Conservation (phyloP, 2,329 filamentous ascomycete genomes). For the Fusarium nematophilum region DNA sequence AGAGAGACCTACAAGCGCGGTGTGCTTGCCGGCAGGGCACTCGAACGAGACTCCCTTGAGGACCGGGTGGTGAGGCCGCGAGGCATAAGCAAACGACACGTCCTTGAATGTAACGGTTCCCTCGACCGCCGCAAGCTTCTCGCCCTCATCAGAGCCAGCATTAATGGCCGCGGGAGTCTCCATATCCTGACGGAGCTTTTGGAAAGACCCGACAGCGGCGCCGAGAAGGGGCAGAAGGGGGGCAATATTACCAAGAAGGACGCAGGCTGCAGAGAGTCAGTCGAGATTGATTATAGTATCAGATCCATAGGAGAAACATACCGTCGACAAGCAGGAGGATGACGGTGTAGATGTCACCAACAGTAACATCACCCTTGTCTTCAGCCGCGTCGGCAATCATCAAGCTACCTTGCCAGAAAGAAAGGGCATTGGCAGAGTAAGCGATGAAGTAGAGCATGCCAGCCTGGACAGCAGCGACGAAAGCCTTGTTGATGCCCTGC, state of each 20-base stretch:
- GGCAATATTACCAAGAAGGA: constrained; percentile 71
- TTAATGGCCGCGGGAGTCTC: constrained; percentile 62
- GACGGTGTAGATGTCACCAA: constrained; percentile 69
- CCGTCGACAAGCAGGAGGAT: constrained; percentile 73
- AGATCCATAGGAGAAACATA: constrained; percentile 37
- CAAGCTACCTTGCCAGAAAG: constrained; percentile 74
- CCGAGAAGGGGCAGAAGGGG: constrained; percentile 72
- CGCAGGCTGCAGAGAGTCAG: constrained; percentile 57
- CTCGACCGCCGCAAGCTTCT: constrained; percentile 59
- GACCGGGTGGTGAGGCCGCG: constrained; percentile 55
- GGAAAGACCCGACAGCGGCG: constrained; percentile 67
- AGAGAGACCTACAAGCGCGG: constrained; percentile 68
- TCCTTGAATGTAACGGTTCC: constrained; percentile 49
- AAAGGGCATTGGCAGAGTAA: constrained; percentile 73
- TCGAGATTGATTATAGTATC: no score
- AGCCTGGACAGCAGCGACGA: constrained; percentile 66
- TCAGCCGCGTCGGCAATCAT: constrained; percentile 57
- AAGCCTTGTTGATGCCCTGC: constrained; percentile 68
- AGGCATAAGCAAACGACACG: constrained; percentile 59
- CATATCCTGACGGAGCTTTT: constrained; percentile 69
- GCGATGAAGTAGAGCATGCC: constrained; percentile 75
- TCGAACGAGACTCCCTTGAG: constrained; percentile 59
- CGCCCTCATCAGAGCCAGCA: constrained; percentile 48
- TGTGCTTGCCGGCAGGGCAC: constrained; percentile 61
- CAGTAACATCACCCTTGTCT: constrained; percentile 49